Percentiles rank a stretch among this genome's conserved stretches.
Evolutionary conservation across 495 filamentous ascomycete species (phyloP).

Genomic region (Rusavskia elegans): DNA sequence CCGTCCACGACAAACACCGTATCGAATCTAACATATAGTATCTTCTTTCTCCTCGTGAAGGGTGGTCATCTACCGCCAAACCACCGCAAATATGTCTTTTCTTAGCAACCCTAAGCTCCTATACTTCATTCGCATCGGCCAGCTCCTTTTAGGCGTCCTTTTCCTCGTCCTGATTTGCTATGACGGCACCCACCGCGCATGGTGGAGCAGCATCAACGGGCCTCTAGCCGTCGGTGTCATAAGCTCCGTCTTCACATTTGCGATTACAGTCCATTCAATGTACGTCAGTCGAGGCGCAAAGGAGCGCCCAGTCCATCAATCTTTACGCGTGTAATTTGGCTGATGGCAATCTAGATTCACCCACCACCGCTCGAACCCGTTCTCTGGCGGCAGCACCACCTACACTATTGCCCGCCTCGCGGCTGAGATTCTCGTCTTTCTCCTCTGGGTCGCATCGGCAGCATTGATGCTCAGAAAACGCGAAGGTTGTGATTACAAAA

Average conservation of each 20-base stretch:
- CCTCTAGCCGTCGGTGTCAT: conserved; percentile 13
- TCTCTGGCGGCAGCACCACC: conserved; percentile 3
- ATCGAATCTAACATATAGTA: background rate
- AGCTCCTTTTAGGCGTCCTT: conserved; percentile 7
- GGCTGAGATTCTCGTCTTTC: conserved; percentile 7
- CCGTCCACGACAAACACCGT: too few species aligned
- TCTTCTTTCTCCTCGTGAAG: background rate
- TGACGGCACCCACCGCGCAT: conserved; percentile 11
- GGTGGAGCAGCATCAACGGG: conserved; percentile 14
- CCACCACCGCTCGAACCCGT: conserved; percentile 11
- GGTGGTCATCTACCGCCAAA: background rate
- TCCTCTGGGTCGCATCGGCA: conserved; percentile 12
- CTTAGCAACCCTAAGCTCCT: conserved; percentile 5
- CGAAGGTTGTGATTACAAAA: conserved; percentile 1
- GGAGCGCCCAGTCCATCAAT: background rate
- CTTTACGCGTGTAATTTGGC: background rate
- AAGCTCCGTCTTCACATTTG: conserved; percentile 9
- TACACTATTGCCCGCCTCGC: conserved; percentile 2
- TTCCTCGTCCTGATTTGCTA: conserved; percentile 14
- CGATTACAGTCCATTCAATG: conserved; percentile 5
- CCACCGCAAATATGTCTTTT: background rate
- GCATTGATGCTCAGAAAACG: conserved; percentile 9
- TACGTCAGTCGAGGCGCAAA: background rate
- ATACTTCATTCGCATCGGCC: conserved; percentile 11
- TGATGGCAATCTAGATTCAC: background rate